Evolutionary conservation across 164 flowering plant species (phyloP).

Genomic region (Vitis cinerea): DNA sequence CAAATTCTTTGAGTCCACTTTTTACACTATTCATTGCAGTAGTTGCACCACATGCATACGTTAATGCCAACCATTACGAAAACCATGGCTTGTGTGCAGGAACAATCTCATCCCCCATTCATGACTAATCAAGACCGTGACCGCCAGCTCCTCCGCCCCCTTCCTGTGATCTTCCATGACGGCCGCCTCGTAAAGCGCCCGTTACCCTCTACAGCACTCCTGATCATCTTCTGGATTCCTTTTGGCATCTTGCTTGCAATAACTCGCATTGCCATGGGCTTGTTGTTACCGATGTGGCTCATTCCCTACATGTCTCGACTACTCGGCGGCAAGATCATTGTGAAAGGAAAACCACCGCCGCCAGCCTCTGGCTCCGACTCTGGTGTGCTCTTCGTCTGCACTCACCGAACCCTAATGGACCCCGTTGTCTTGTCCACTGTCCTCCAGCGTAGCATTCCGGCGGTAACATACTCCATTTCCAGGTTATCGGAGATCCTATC

Average conservation of each 20-base stretch:
- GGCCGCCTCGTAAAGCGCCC: constrained; percentile 86
- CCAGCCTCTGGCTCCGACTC: constrained; percentile 37
- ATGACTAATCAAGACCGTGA: constrained; percentile 15
- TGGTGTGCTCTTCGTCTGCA: constrained; percentile 93
- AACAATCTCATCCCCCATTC: constrained; percentile 53
- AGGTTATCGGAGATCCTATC: constrained; percentile 82
- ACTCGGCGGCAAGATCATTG: constrained; percentile 61
- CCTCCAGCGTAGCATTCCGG: constrained; percentile 68
- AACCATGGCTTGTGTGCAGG: constrained; percentile 37
- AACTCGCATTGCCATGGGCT: constrained; percentile 53
- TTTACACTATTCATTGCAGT: neutral
- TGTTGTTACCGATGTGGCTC: constrained; percentile 53
- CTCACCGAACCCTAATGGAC: constrained; percentile 93
- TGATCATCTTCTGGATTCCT: constrained; percentile 88
- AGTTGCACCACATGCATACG: neutral
- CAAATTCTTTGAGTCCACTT: neutral
- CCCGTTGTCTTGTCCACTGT: constrained; percentile 82
- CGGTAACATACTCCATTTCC: constrained; percentile 92
- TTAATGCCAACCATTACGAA: neutral
- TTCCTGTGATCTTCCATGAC: constrained; percentile 95
- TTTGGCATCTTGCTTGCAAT: constrained; percentile 65
- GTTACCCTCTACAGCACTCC: constrained; percentile 65
- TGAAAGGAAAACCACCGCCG: constrained; percentile 80
- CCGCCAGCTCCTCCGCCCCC: constrained; percentile 43
- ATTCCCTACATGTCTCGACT: constrained; percentile 47